Evolutionary conservation across 495 filamentous ascomycete species (phyloP), one percentile per base, ranked within the genome.

Genomic region (Aspergillus avenaceus): DNA sequence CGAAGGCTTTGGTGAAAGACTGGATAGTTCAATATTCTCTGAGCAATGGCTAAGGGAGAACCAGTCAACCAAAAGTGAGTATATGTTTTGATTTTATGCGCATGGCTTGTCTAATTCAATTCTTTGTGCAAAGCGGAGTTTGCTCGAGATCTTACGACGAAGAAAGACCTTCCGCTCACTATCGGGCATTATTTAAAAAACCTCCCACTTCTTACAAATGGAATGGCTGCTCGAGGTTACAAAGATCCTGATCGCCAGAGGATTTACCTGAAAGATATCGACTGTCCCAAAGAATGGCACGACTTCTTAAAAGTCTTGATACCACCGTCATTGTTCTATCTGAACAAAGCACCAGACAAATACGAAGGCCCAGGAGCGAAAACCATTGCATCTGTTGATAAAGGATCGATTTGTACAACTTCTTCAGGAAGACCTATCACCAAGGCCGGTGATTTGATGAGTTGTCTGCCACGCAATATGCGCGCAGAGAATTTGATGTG

Each of bases 401-500:
- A 34, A 48, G 9, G 27, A 2, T 26, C 11, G 13, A 13, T 18
- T 21, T 67, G 12, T n/a, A n/a, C n/a, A n/a, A n/a, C n/a, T n/a
- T n/a, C 8, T 37, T 34, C 38, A 9, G 41, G 40, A 14, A 28
- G 28, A n/a, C 31, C 14, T 9, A 75, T 87, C 52, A 81, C 82
- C 7, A 73, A 74, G 38, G 83, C 90, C 3, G 91, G 90, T 6
- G 93, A 98, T 58, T 67, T 98, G 22, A 98, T 98, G 93, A 91
- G 89, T 63, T 89, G 85, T 53, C 78, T 98, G n/a, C 88, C 90
- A 0, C 66, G 76, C 11, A 72, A 83, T 18, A 93, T 95, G 87
- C 81, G 90, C 16, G 93, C 93, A 6, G 85, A 95, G 52, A 98
- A 98, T 50, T 76, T 98, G 60, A 96, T 97, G 92, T 97, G 91